Percentiles rank a stretch among this genome's conserved stretches.
Conservation (phyloP, 495 filamentous ascomycete genomes). For the Lasiosphaeris hirsuta region DNA sequence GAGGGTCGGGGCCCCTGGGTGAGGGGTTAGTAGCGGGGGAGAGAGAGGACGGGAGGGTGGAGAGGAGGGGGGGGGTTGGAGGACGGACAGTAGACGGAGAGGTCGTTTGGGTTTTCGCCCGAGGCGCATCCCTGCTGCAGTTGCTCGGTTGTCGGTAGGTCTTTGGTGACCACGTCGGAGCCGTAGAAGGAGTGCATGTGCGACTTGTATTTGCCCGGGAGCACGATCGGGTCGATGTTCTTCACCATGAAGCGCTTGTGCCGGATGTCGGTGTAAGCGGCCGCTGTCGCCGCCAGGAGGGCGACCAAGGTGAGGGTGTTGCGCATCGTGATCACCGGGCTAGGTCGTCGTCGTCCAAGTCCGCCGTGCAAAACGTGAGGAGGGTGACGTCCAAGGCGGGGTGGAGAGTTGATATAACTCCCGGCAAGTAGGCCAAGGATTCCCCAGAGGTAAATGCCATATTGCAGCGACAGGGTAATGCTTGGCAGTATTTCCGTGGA, state of each 20-base stretch:
- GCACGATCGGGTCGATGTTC: conserved; percentile 38
- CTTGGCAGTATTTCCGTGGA: too few relatives aligned
- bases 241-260: conserved; percentile 39
- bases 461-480: too few relatives aligned
- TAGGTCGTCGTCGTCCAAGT: too few relatives aligned
- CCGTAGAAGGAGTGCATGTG: conserved; percentile 42
- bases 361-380: too few relatives aligned
- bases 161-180: conserved; percentile 34
- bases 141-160: conserved; percentile 34
- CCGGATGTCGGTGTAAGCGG: conserved; percentile 33
- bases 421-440: too few relatives aligned
- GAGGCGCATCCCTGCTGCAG: conserved; percentile 37
- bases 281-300: conserved; percentile 17
- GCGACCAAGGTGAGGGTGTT: not conserved
- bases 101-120: conserved; percentile 37
- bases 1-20: conserved; percentile 29
- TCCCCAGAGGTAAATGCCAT: too few relatives aligned
- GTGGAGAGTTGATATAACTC: too few relatives aligned
- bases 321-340: not conserved
- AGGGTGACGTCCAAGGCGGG: too few relatives aligned
- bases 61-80: too few relatives aligned
- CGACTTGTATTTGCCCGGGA: conserved; percentile 32
- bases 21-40: not conserved
- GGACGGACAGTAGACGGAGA: conserved; percentile 33
- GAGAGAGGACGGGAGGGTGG: not conserved